Percentiles rank a stretch among this genome's conserved stretches.
These are phyloP conservation scores for Dovyalis caffra DNA, from an alignment of 345 rosid genomes.

Conservation along the genomic window DNA sequence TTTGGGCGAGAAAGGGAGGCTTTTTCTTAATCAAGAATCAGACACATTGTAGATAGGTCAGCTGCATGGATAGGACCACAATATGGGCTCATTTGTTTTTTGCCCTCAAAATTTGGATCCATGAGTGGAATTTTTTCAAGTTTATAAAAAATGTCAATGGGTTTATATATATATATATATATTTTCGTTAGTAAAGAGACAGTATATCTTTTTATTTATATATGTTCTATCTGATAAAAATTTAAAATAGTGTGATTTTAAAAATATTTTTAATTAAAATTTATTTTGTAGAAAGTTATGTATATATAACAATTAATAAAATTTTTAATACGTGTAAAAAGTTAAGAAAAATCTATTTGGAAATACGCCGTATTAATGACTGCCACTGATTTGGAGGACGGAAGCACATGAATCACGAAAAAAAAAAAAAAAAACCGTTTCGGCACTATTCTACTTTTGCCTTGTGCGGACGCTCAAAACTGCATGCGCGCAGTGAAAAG, in stretches of 20 bases:
- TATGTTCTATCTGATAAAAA: too few relatives aligned
- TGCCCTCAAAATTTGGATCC: background rate
- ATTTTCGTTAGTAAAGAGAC: too few relatives aligned
- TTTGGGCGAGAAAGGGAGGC: background rate
- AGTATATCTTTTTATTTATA: too few relatives aligned
- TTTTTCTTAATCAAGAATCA: background rate
- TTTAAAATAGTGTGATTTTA: too few relatives aligned
- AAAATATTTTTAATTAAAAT: too few relatives aligned
- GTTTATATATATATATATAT: too few relatives aligned
- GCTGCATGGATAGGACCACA: background rate
- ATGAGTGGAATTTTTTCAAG: background rate
- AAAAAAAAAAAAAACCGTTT: background rate
- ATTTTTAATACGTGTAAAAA: too few relatives aligned
- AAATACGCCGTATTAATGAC: background rate
- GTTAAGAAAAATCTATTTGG: too few relatives aligned
- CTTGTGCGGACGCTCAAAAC: background rate
- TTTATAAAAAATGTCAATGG: background rate
- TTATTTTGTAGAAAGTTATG: too few relatives aligned
- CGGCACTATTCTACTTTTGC: background rate
- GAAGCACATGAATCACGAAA: background rate
- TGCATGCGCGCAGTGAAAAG: background rate
- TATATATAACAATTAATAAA: too few relatives aligned
- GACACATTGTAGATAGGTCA: background rate
- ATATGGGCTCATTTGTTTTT: background rate
- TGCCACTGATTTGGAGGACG: slow-evolving; percentile 7